Conservation (phyloP, 1,284 basidiomycete species). For the Puccinia polysora region DNA sequence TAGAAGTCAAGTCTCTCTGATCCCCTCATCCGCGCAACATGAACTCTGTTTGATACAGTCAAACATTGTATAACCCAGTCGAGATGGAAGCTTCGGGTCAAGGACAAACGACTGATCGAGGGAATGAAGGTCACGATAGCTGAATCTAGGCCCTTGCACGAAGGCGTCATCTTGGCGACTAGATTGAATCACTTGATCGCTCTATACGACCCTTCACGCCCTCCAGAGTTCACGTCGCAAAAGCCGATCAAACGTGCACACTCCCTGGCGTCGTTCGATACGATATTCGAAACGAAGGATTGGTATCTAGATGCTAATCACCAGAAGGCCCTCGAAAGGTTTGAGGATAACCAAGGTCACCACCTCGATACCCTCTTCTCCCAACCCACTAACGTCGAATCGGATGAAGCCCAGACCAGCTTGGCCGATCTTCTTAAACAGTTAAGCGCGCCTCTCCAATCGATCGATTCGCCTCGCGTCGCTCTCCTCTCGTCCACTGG, state of each 20-base stretch:
- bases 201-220: background rate
- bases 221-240: background rate
- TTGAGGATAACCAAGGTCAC: too few relatives aligned
- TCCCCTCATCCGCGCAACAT: too few relatives aligned
- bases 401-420: background rate
- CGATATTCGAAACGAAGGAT: background rate
- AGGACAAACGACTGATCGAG: background rate
- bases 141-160: constrained; percentile 33
- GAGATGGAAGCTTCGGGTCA: background rate
- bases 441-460: background rate
- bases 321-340: constrained; percentile 8
- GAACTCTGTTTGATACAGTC: constrained; percentile 10
- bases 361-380: background rate
- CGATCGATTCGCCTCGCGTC: background rate
- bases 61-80: constrained; percentile 22
- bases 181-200: constrained; percentile 27
- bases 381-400: background rate
- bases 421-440: constrained; percentile 27
- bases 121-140: constrained; percentile 25
- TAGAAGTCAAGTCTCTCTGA: too few relatives aligned
- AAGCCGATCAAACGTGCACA: background rate
- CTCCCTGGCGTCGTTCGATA: background rate
- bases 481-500: too few relatives aligned
- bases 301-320: constrained; percentile 28
- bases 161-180: constrained; percentile 32